Evolutionary conservation across 2,329 filamentous ascomycete genomes (phyloP).

Genomic region (Penicillium sp.): DNA sequence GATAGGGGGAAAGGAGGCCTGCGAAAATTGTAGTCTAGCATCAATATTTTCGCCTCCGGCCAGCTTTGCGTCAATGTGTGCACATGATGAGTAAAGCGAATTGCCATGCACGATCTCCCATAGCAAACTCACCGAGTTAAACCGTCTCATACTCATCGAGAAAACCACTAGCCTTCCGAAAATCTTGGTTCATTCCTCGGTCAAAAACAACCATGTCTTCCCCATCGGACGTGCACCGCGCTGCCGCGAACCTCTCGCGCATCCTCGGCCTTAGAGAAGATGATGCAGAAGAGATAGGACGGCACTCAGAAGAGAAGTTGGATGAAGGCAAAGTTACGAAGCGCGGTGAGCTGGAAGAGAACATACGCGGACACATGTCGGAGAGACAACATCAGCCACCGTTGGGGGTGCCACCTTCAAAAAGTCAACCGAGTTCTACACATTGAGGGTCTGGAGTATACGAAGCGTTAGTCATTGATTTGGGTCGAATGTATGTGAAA

Average conservation of each 20-base stretch:
- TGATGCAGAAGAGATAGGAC: background rate
- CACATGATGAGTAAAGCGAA: constrained; percentile 11
- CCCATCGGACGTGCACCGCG: constrained; percentile 5
- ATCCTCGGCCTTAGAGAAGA: constrained; percentile 2
- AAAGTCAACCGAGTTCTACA: constrained; percentile 12
- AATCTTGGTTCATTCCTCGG: too few relatives aligned
- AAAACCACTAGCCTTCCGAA: too few relatives aligned
- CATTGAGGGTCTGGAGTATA: constrained; percentile 12
- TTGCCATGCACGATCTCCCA: constrained; percentile 1
- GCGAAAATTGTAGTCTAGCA: background rate
- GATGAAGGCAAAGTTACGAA: constrained; percentile 6
- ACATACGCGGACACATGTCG: constrained; percentile 10
- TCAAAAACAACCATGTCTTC: background rate
- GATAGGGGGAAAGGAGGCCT: too few relatives aligned
- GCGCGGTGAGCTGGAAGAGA: constrained; percentile 9
- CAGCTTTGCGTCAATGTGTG: constrained; percentile 9
- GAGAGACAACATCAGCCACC: constrained; percentile 3
- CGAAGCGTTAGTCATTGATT: background rate
- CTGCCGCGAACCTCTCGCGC: constrained; percentile 9
- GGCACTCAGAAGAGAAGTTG: background rate
- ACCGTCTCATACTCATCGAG: too few relatives aligned
- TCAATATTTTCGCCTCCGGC: background rate
- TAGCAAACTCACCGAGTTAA: too few relatives aligned
- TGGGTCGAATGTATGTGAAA: too few relatives aligned
- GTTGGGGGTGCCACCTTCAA: constrained; percentile 13